Base-by-base conservation (phyloP, 2,329 filamentous ascomycete species). In the Talaromyces albobiverticillius region DNA sequence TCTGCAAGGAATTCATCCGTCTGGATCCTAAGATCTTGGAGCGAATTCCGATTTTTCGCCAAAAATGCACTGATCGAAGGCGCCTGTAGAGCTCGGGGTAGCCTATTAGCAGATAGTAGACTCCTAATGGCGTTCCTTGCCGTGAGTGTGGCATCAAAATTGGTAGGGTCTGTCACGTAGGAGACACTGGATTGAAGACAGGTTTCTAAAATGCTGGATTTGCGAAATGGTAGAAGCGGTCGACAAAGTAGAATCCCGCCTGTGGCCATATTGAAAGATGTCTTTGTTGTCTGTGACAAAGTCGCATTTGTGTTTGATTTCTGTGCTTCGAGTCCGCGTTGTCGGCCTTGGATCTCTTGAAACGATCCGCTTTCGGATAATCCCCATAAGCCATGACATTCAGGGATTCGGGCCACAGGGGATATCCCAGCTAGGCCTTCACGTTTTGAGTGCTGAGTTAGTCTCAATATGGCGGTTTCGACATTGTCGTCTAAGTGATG, bases 401-500 rank as follows among this genome's bases (percentile, higher is more conserved):
- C 91, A 1, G 93, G 93, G n/a, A 96, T 90, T 42, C 82, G 81
- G 25, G 81, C 78, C 16, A 81, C 76, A 3, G 76, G 62, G 9
- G 78, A 79, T 62, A 95, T 94, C 3, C 88, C 90, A 14, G 79
- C 76, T 26, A 96, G 75, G 0, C 89, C 91, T n/a, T 80, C 75
- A n/a, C 82, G 82, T 2, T 81, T 75, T 62, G 90, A 87, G 0
- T 86, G 85, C 3, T 78, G 76, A 8, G 86, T 71, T 32, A 97
- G 71, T 40, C 94, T 82, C 85, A 91, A 88, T 46, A 97, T 72
- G 3, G 95, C 79, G 0, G 92, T 96, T 73, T 99, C 94, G 53
- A 91, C 88, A 65, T 94, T 90, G 64, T 99, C 94, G 64, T 96
- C 92, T 58, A 82, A 78, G 67, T 99, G 94, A 67, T 99, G 94